Evolutionary conservation across 2,329 filamentous ascomycete species (phyloP), one percentile per base, ranked within the genome.

Genomic region (Paradendryphiella salina): DNA sequence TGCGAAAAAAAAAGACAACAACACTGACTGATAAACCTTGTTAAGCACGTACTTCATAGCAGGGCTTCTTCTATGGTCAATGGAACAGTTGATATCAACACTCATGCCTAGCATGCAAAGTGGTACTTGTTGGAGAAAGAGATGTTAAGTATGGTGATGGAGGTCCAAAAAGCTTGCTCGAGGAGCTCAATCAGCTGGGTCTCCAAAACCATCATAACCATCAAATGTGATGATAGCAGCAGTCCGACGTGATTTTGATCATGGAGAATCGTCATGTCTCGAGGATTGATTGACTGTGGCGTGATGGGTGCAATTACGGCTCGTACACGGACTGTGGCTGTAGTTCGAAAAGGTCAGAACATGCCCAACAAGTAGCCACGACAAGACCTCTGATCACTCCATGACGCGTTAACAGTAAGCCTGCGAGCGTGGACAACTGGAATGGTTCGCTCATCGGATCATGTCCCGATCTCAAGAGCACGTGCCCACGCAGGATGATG

Each of bases 401-500:
- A 36, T 9, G 48, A 38, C 32, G 43, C 43, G 29, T n/a, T 31
- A 20, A 23, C 14, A 36, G 18, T 14, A 33, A 17, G 26, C 18
- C 14, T 35, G 28, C 10, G 28, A 46, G 32, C 20, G 33, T 51
- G 32, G 32, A 37, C 33, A 35, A 13, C 28, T 18, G 38, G 48
- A 49, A 50, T 52, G 47, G 55, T 52, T 28, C 33, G 39, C 32
- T 21, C 38, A 44, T 18, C 28, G 29, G 26, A 44, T 54, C 35
- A 40, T 32, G 14, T 34, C 33, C 40, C 43, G 49, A 49, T 55
- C 36, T 37, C 36, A 14, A 39, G 21, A 43, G 48, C 51, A 57
- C 54, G 51, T 57, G 57, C 49, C 37, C 21, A 13, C 23, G 10
- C 15, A 38, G 36, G 34, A 38, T 37, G 46, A 49, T 37, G 46